These are phyloP conservation scores for Annulohypoxylon truncatum DNA, from an alignment of 2,329 filamentous ascomycete species.

Conservation along the genomic window DNA sequence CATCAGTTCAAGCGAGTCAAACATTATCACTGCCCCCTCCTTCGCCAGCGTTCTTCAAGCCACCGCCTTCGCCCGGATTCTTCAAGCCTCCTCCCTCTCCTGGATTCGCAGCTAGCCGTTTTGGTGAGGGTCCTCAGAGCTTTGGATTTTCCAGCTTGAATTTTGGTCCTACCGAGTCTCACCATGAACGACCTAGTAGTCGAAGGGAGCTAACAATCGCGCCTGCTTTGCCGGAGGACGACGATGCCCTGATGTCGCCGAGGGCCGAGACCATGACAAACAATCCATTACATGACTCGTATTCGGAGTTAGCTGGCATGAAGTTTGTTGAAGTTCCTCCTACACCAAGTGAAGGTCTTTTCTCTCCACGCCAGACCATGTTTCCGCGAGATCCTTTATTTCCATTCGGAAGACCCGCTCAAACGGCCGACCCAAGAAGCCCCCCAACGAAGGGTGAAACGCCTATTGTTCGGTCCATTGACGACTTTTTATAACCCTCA, in stretches of 20 bases:
- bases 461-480: slow-evolving; percentile 81
- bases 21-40: slow-evolving; percentile 41
- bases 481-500: slow-evolving; percentile 72
- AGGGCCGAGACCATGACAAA: slow-evolving; percentile 78
- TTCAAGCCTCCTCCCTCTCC: slow-evolving; percentile 51
- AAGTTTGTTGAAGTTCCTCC: slow-evolving; percentile 65
- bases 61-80: slow-evolving; percentile 55
- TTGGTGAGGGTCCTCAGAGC: slow-evolving; percentile 52
- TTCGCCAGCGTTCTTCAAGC: slow-evolving; percentile 48
- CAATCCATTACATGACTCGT: slow-evolving; percentile 68
- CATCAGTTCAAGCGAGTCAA: slow-evolving; percentile 23
- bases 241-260: slow-evolving; percentile 75
- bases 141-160: slow-evolving; percentile 59
- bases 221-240: slow-evolving; percentile 56
- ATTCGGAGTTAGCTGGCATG: slow-evolving; percentile 59
- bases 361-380: slow-evolving; percentile 63
- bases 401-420: slow-evolving; percentile 63
- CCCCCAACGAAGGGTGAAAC: slow-evolving; percentile 79
- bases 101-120: slow-evolving; percentile 57
- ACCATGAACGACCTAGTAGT: slow-evolving; percentile 38
- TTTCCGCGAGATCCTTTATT: slow-evolving; percentile 66
- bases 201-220: slow-evolving; percentile 54
- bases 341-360: slow-evolving; percentile 64
- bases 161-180: slow-evolving; percentile 40
- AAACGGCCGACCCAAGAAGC: slow-evolving; percentile 75